Evolutionary conservation across 345 rosid species (phyloP).

Genomic region (Hirschfeldia incana): DNA sequence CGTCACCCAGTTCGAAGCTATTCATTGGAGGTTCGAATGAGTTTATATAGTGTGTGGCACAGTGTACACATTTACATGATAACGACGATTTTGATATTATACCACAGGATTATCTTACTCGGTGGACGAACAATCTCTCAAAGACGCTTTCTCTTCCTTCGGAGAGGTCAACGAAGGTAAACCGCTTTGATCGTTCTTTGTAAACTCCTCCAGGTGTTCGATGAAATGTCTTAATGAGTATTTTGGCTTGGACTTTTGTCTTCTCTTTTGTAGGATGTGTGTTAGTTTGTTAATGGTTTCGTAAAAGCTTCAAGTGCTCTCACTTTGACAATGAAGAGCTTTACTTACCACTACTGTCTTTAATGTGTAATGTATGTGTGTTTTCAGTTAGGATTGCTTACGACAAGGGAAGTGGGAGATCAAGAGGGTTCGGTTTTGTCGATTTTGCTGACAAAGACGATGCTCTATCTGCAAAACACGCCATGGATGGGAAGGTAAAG

Average conservation of each 20-base stretch:
- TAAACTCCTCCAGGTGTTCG: constrained; percentile 45
- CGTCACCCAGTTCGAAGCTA: neutral
- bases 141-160: constrained; percentile 75
- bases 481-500: constrained; percentile 90
- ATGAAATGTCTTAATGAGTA: constrained; percentile 47
- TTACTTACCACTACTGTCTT: neutral
- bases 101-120: constrained; percentile 72
- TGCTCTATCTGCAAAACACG: constrained; percentile 71
- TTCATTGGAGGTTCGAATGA: neutral
- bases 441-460: constrained; percentile 57
- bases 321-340: neutral
- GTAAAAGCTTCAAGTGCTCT: too few species aligned
- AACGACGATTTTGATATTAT: neutral
- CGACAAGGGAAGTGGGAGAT: constrained; percentile 73
- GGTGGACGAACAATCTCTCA: constrained; percentile 73
- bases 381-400: constrained; percentile 66
- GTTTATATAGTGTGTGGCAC: neutral
- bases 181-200: neutral
- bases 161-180: constrained; percentile 71
- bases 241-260: constrained; percentile 2
- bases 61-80: neutral
- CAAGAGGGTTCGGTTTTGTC: constrained; percentile 93
- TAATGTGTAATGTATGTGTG: neutral
- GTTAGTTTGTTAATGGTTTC: neutral
- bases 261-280: neutral